Evolutionary conservation across 495 filamentous ascomycete species (phyloP).

Genomic region (Amniculicola lignicola): DNA sequence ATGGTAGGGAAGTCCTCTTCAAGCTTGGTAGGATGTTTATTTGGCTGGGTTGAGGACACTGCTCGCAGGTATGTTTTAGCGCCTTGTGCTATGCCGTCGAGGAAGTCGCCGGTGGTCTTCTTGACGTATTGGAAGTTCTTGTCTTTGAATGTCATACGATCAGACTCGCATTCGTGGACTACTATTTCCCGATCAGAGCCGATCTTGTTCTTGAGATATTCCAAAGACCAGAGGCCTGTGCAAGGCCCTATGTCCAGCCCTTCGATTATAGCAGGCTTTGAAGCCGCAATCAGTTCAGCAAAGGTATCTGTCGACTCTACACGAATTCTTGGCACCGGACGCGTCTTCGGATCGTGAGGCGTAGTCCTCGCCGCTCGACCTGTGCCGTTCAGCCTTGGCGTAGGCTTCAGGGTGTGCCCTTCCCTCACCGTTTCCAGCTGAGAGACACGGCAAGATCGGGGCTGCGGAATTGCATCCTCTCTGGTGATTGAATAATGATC

Average conservation of each 20-base stretch:
- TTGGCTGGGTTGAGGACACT: conserved; percentile 64
- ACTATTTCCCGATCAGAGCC: conserved; percentile 62
- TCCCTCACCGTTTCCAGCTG: background rate
- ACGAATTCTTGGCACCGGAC: conserved; percentile 50
- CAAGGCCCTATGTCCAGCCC: conserved; percentile 66
- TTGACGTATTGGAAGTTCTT: conserved; percentile 81
- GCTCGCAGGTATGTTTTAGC: conserved; percentile 72
- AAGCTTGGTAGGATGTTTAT: conserved; percentile 64
- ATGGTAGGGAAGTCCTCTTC: conserved; percentile 67
- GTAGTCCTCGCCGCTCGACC: background rate
- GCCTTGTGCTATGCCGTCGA: conserved; percentile 58
- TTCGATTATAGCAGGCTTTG: conserved; percentile 65
- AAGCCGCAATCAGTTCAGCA: conserved; percentile 52
- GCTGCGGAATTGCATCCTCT: too few relatives aligned
- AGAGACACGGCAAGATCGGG: background rate
- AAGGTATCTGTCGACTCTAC: conserved; percentile 57
- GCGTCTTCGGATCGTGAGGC: conserved; percentile 5
- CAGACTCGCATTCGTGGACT: conserved; percentile 17
- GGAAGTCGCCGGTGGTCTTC: conserved; percentile 65
- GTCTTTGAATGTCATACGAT: conserved; percentile 72
- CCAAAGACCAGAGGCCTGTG: conserved; percentile 61
- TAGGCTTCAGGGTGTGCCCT: background rate
- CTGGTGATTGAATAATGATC: conserved; percentile 46
- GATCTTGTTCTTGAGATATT: conserved; percentile 63
- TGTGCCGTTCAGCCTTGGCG: background rate